Percentiles rank a stretch among this genome's conserved stretches.
Conservation (phyloP, 169 alveolate species). For the Neospora caninum region DNA sequence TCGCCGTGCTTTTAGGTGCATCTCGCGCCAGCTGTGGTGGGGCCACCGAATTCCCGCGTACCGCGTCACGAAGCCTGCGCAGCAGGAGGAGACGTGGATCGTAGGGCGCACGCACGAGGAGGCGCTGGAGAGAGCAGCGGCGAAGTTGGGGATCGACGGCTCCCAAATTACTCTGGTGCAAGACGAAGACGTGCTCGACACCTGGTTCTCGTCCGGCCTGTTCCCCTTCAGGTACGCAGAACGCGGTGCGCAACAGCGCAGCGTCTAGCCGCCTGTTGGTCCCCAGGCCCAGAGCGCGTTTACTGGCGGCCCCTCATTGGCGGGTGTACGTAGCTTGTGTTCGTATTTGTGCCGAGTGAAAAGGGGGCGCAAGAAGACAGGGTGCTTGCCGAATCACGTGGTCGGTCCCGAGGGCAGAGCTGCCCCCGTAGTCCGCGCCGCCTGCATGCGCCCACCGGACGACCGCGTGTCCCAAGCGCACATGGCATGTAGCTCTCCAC, state of each 20-base stretch:
- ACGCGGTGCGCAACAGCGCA: conserved; percentile 96
- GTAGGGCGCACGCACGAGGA: conserved; percentile 86
- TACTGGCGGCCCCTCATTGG: no score
- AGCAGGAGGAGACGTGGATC: conserved; percentile 89
- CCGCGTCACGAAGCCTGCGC: conserved; percentile 78
- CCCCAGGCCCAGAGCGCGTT: no score
- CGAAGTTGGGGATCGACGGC: conserved; percentile 78
- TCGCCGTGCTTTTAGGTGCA: conserved; percentile 80
- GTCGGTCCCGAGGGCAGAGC: no score
- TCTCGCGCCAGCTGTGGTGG: conserved; percentile 99
- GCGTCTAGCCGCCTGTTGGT: conserved; percentile 79
- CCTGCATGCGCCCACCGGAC: no score
- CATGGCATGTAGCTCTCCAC: no score
- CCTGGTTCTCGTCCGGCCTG: conserved; percentile 99
- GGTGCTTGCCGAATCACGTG: no score
- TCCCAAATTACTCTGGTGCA: conserved; percentile 82
- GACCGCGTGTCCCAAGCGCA: no score
- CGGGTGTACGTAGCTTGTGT: no score
- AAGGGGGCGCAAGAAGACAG: no score
- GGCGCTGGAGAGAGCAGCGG: conserved; percentile 89
- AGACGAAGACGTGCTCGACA: conserved; percentile 99
- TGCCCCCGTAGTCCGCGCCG: no score
- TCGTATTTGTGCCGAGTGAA: no score
- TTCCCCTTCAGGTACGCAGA: conserved; percentile 93
- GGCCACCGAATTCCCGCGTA: conserved; percentile 99